Evolutionary conservation across 192 early-diverging fungal species (phyloP), one percentile per base, ranked within the genome.

Genomic region (Rhizophagus prolifer): DNA sequence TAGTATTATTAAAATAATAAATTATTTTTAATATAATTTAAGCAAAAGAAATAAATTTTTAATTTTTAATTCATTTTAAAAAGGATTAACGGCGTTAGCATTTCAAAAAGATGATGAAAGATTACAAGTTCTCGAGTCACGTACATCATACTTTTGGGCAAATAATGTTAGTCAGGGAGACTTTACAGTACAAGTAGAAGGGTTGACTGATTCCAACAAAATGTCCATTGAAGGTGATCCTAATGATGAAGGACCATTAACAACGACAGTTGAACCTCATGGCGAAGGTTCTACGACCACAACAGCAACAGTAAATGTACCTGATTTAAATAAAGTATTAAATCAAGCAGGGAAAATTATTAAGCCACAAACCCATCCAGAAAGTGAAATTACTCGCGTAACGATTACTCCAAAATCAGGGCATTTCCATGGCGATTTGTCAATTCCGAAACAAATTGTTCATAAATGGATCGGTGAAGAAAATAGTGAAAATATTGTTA

Each of bases 221-320:
- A 79, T 79, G 78, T 36, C 70, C 16, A 65, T 79, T 26, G 78
- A 79, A 26, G 78, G 78, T 19, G 78, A 79, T 47, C 71, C 78
- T 28, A 79, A 63, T 46, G 74, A 75, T 47, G 12, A 26, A 14
- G 25, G 19, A 19, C 8, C 26, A 26, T 0, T 31, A 14, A 19
- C 44, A 28, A 46, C 44, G 0, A 23, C 26, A 19, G 9, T 10
- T 12, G 70, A 28, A 14, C 25, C 44, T 13, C 13, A 30, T 28
- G 70, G 34, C 13, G 34, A 19, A 14, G 63, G 63, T 12, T 9
- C 26, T 31, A 65, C 34, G 19, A 65, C 34, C 14, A 34, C 28
- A 28, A 65, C 44, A 25, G 9, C 50, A 21, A 58, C n/a, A 10
- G 26, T 30, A 8, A 25, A 58, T 19, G 26, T 41, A 31, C 47